Base-by-base conservation (phyloP, 768 basidiomycete genomes). In the Macrocybe gigantea region DNA sequence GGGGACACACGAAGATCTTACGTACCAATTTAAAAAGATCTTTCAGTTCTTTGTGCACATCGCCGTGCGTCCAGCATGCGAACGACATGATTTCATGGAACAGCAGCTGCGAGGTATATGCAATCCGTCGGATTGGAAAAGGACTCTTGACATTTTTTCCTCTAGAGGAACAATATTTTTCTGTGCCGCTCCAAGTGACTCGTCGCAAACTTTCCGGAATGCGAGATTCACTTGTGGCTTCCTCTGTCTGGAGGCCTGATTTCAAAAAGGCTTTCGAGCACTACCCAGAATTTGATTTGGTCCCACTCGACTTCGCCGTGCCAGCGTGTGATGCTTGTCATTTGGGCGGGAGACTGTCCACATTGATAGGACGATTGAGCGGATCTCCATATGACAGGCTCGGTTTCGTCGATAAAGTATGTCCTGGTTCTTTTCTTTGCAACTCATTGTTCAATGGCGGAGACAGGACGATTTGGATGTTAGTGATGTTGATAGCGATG, bases 31-130 rank as follows among this genome's bases (percentile, higher is more conserved):
- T 77, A 93, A 92, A 66, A 83, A 86, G 35, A 74, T 93, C 38
- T 92, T 89, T 54, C 92, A 95, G 59, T 77, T 93, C 30, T 88
- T 93, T 53, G 87, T 93, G 9, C 83, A 93, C 54, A 68, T 94
- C 37, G 85, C 86, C 34, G 81, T 89, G 31, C 78, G 70, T 32
- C 71, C 78, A 5, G 61, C 70, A 12, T 63, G 61, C 3, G 70
- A 81, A 40, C 72, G 88, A 13, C 69, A 66, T 41, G 55, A 64
- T 5, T 83, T 80, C 56, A 79, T 87, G 77, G 60, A 76, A 51
- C 54, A 68, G 14, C 71, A 70, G 44, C 64, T 81, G 48, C 69
- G 74, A 64, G 71, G 85, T 82, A 49, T 48, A 65, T 59, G 42
- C 36, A 36, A 12, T 39, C 8, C 41, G 14, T 29, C 37, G 5